phyloP scores from a whole-genome alignment of 208 protist genomes.

The Crithidia thermophila region DNA sequence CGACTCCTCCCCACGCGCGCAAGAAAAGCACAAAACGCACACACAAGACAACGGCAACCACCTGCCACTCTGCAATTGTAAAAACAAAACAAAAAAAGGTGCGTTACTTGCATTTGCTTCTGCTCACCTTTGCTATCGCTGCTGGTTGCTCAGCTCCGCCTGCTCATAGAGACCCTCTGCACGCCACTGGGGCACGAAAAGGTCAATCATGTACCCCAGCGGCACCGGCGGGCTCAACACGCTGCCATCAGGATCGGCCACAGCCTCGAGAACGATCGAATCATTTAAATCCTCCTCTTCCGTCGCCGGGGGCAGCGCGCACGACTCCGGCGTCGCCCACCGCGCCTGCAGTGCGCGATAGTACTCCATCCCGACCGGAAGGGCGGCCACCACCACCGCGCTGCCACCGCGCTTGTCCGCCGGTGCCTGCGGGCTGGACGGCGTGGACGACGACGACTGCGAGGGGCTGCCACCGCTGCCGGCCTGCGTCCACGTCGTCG shows the following conservation, averaged over 20 bases:
- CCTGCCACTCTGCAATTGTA: too few species aligned
- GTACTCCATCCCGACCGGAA: slow-evolving; percentile 60
- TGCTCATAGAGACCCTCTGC: slow-evolving; percentile 61
- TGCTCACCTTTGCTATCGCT: not conserved
- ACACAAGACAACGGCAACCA: too few species aligned
- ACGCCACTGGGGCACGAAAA: slow-evolving; percentile 73
- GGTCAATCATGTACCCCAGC: slow-evolving; percentile 67
- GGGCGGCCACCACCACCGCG: slow-evolving; percentile 10
- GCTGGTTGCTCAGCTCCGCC: slow-evolving; percentile 23
- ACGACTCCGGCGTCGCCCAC: slow-evolving; percentile 33
- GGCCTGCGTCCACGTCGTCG: slow-evolving; percentile 22
- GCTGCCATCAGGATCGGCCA: slow-evolving; percentile 32
- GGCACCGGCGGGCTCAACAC: slow-evolving; percentile 61
- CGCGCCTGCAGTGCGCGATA: slow-evolving; percentile 50
- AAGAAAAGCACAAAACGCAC: too few species aligned
- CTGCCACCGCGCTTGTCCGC: not conserved
- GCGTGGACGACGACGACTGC: not conserved
- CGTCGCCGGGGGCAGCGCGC: slow-evolving; percentile 27
- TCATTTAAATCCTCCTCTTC: slow-evolving; percentile 51
- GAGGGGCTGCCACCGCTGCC: not conserved
- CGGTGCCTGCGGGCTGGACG: slow-evolving; percentile 1
- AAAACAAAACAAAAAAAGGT: not conserved
- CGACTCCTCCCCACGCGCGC: too few species aligned
- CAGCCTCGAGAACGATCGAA: slow-evolving; percentile 42
- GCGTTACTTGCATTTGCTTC: not conserved